These are phyloP conservation scores for Voacanga thouarsii DNA, from an alignment of 257 asterid genomes.

Conservation along the genomic window DNA sequence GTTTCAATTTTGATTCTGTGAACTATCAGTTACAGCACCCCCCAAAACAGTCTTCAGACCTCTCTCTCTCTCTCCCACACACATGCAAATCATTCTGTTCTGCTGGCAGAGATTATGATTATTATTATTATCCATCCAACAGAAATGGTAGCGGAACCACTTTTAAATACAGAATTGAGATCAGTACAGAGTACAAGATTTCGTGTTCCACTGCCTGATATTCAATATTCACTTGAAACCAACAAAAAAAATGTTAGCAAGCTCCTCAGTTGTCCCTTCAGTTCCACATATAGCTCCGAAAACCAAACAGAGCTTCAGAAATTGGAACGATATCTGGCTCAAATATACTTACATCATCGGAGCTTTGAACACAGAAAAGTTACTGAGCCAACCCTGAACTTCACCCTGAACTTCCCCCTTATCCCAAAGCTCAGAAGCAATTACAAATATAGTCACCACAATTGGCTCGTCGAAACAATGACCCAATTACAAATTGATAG, in stretches of 20 bases:
- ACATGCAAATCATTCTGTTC: not conserved
- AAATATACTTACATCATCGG: slow-evolving; percentile 48
- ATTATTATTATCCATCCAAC: not conserved
- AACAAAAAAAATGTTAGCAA: not conserved
- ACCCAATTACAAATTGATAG: not conserved
- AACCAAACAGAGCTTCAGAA: slow-evolving; percentile 43
- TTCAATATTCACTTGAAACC: no score
- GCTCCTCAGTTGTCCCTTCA: slow-evolving; percentile 79
- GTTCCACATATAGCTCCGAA: slow-evolving; percentile 40
- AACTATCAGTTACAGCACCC: not conserved
- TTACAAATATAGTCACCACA: not conserved
- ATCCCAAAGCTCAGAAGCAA: not conserved
- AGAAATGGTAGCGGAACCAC: no score
- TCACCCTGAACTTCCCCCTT: not conserved
- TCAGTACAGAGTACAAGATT: not conserved
- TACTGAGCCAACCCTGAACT: not conserved
- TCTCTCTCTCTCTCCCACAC: no score
- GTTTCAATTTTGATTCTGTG: not conserved
- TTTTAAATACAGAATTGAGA: not conserved
- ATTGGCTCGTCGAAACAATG: not conserved
- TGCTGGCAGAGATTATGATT: not conserved
- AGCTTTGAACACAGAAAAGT: slow-evolving; percentile 26
- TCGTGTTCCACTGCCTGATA: not conserved
- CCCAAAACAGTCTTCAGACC: no score
- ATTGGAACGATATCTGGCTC: slow-evolving; percentile 50